Base-by-base conservation (phyloP, 139 green algal species). In the Chlorella sp. region DNA sequence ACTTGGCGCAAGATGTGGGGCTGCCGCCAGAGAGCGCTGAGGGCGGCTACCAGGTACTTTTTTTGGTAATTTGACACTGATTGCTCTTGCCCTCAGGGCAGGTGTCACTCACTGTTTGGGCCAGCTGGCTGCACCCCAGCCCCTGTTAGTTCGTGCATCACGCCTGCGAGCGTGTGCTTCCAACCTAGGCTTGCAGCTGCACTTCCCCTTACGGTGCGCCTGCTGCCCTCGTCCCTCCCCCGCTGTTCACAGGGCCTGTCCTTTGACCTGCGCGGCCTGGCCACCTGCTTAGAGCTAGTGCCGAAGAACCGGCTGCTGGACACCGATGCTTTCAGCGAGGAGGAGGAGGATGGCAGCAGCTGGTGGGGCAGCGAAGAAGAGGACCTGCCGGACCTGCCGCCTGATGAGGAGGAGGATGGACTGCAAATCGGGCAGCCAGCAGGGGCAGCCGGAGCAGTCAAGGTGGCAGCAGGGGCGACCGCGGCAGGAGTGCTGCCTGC, bases 231-330 rank as follows among this genome's bases (percentile, higher is more conserved):
- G n/a, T 78, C 38, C 28, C 30, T 20, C 28, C 3, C 6, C 13
- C 21, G 11, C 28, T 68, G 68, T 51, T 6, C 44, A 51, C 82
- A 88, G 76, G 84, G 84, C n/a, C 30, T 85, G n/a, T 84, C 84
- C 0, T 64, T 88, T 13, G 73, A 88, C 39, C 39, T 88, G 28
- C 57, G 84, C 17, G 84, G 84, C 56, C 69, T 88, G 56, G 74
- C 84, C 4, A 30, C 68, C 38, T 84, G 74, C 57, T 56, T 88
- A 36, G 56, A 63, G n/a, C 56, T 74, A 39, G 41, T 83, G 39
- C 84, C 84, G n/a, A 39, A 32, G 3, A 85, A 76, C 30, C 9
- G 28, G 44, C 20, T 85, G 74, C 56, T 88, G 6, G 39, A 74
- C 28, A 83, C 81, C 20, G 70, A 86, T n/a, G 81, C 81, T 0